phyloP scores from a whole-genome alignment of 2,329 filamentous ascomycete genomes.

The Fusarium sp. region DNA sequence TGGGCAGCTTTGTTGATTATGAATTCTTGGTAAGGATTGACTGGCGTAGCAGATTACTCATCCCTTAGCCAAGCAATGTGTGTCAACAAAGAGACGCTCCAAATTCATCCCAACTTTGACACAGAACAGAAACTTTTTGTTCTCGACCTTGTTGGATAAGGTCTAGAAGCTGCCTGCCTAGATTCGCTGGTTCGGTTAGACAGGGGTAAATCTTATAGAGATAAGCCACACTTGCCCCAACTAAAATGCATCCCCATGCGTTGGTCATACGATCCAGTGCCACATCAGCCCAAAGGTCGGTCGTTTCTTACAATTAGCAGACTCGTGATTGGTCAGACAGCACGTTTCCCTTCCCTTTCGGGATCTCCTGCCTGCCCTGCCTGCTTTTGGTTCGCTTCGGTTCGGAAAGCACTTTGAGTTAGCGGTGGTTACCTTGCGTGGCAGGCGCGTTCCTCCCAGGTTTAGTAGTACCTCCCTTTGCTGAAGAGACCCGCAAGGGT shows the following conservation, averaged over 20 bases:
- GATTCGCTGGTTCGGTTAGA: background rate
- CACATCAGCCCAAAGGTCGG: constrained; percentile 46
- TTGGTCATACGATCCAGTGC: constrained; percentile 48
- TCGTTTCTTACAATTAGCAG: constrained; percentile 42
- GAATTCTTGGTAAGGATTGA: constrained; percentile 2
- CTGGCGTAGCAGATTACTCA: background rate
- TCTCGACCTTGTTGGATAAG: constrained; percentile 16
- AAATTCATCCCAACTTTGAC: background rate
- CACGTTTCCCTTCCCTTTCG: constrained; percentile 22
- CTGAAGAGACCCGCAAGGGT: constrained; percentile 3
- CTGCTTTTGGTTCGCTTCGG: constrained; percentile 10
- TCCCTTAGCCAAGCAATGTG: background rate
- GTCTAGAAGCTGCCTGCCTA: constrained; percentile 10
- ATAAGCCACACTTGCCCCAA: constrained; percentile 18
- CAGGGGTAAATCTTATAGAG: background rate
- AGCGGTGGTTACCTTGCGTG: background rate
- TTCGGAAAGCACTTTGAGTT: constrained; percentile 18
- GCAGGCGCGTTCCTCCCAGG: background rate
- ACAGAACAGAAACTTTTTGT: background rate
- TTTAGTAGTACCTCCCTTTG: background rate
- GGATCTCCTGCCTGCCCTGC: constrained; percentile 37
- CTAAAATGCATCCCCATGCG: background rate
- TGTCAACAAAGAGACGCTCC: background rate
- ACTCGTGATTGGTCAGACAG: constrained; percentile 28
- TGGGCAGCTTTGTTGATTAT: background rate